Evolutionary conservation across 108 stramenopile species (phyloP), one percentile per base, ranked within the genome.

Genomic region (Chaetoceros muelleri): DNA sequence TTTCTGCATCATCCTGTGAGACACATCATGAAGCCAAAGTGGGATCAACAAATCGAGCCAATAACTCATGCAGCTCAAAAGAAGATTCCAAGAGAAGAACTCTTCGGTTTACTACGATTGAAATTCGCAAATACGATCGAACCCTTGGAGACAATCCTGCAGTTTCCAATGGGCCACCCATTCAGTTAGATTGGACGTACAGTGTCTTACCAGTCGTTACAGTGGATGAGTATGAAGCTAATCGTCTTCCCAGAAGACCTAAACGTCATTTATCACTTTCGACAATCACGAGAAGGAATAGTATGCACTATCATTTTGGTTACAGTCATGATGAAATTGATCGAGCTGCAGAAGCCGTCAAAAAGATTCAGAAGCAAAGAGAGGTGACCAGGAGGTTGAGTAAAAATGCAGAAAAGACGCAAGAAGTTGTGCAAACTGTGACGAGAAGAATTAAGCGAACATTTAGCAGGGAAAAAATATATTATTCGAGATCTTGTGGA

Each of bases 91-190:
- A 40, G 22, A 22, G n/a, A 24, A 63, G 53, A 52, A 8, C 18
- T 21, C 59, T 67, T 24, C 58, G 48, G n/a, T 70, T 70, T 46
- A 28, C 52, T 2, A 44, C 57, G 23, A 30, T 72, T 30, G 60
- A 75, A 22, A 70, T 70, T n/a, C 62, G 80, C 23, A 64, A 73
- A 48, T 78, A 61, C 48, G 55, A 46, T 25, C 25, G 74, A 20
- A 62, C 72, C 2, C 61, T 78, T 20, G 80, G 80, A 21, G 80
- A 82, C 62, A 70, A 82, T 53, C 80, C 80, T 17, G 60, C 62
- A 3, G 78, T 76, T 53, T 53, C 64, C 13, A 61, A 68, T 52
- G 80, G 80, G 13, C 49, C 70, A 1, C 74, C 80, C 7, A 44
- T 82, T 19, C 69, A 70, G 20, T 64, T 82, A 23, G 80, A 58